Evolutionary conservation across 148 eudicot genomes (phyloP), one percentile per base, ranked within the genome.

Genomic region (Pouteria glomerata): DNA sequence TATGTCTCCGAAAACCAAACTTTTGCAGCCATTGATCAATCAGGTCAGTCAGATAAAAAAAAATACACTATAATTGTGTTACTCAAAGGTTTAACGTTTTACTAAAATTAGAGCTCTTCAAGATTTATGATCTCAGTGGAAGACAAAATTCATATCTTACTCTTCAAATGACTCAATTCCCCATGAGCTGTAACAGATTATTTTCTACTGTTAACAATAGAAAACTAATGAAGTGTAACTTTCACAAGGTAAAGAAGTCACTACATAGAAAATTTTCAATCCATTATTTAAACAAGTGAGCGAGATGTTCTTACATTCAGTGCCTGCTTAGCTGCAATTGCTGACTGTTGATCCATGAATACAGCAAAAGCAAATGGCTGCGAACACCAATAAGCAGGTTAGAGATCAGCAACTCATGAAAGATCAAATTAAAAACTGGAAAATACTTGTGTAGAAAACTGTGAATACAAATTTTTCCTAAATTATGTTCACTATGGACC

Each of bases 361-460:
- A 85, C 88, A 34, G 92, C 96, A 84, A 92, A 92, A 61, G 88
- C 96, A 76, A 92, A 92, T 57, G 97, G 92, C 97, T 92, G 87
- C 68, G 59, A 74, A 71, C 47, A 77, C 37, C 29, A 57, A 68
- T 57, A 50, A 62, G 12, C 56, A 66, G 39, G 73, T 80, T 45
- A 85, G 73, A 73, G 31, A 35, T 63, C 26, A 58, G 18, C 50
- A 29, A 70, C 30, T 47, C 30, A 26, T 6, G 30, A 23, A 27
- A 35, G 5, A n/a, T n/a, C n/a, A n/a, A n/a, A n/a, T n/a, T n/a
- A n/a, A n/a, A n/a, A n/a, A n/a, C n/a, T n/a, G n/a, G n/a, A n/a
- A n/a, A n/a, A n/a, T n/a, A n/a, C 13, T 27, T 60, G 29, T 37
- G 14, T 27, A 27, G 15, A 53, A 15, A 31, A 62, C 29, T 19